Percentiles rank a stretch among this genome's conserved stretches.
These are phyloP conservation scores for Phoma sp. DNA, from an alignment of 2,329 filamentous ascomycete genomes.

Conservation along the genomic window DNA sequence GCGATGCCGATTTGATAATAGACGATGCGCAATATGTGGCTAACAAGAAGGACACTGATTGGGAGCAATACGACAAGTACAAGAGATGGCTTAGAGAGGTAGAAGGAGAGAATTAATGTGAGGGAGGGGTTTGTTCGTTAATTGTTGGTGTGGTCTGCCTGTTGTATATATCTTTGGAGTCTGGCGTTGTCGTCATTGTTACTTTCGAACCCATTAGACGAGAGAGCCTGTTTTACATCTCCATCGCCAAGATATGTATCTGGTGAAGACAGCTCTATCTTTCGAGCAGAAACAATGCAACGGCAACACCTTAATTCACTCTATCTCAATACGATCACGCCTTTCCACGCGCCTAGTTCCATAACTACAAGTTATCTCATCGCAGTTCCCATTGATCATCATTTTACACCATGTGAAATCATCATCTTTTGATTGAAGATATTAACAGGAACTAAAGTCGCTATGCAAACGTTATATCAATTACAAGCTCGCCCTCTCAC, in stretches of 20 bases:
- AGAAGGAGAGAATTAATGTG: background rate
- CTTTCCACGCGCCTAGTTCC: too few species aligned
- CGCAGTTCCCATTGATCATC: too few species aligned
- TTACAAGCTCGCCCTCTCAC: slow-evolving; percentile 44
- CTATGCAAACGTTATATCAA: slow-evolving; percentile 4
- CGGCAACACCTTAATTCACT: too few species aligned
- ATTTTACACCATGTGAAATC: too few species aligned
- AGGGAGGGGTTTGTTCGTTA: background rate
- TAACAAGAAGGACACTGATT: background rate
- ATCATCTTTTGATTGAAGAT: too few species aligned
- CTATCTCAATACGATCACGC: too few species aligned
- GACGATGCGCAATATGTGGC: background rate
- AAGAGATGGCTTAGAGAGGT: background rate
- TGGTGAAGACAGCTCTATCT: background rate
- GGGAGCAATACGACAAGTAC: background rate
- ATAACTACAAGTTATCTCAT: too few species aligned
- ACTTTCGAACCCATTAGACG: background rate
- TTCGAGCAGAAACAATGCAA: too few species aligned
- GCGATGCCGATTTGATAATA: background rate
- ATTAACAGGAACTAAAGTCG: slow-evolving; percentile 7
- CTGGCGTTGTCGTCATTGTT: background rate
- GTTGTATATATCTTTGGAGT: too few species aligned
- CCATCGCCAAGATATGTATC: too few species aligned
- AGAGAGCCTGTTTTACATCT: too few species aligned
- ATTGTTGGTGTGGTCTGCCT: background rate